Conservation (phyloP, 2,329 filamentous ascomycete genomes). For the Emericellopsis cladophorae region DNA sequence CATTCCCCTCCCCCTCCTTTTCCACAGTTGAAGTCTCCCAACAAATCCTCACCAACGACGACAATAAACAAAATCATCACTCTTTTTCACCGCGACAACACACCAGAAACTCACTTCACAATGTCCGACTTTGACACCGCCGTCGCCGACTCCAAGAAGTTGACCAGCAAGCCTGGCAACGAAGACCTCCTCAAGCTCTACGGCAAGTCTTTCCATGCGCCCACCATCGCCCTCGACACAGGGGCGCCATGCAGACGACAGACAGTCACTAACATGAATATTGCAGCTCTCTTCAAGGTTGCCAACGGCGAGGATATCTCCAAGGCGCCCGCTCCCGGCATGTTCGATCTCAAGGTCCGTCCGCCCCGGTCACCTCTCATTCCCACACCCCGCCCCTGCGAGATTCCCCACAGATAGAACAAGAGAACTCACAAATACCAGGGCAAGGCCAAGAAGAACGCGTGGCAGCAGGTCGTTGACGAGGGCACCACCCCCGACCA, state of each 20-base stretch:
- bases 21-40: too few species aligned
- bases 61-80: too few species aligned
- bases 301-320: conserved; percentile 42
- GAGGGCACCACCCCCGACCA: conserved; percentile 46
- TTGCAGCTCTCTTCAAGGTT: conserved; percentile 45
- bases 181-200: conserved; percentile 53
- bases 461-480: conserved; percentile 62
- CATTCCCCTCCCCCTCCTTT: too few species aligned
- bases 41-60: too few species aligned
- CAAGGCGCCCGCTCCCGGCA: conserved; percentile 45
- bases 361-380: not conserved
- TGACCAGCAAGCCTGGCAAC: conserved; percentile 50
- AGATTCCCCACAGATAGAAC: not conserved
- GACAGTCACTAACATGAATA: not conserved
- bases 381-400: not conserved
- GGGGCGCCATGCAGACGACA: too few species aligned
- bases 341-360: conserved; percentile 56
- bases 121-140: conserved; percentile 38
- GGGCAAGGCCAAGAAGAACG: conserved; percentile 70
- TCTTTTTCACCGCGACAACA: not conserved
- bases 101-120: too few species aligned
- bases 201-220: conserved; percentile 23
- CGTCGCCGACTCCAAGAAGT: conserved; percentile 51
- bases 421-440: conserved; percentile 17
- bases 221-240: not conserved